A percentile compares a stretch with the other conserved stretches of the same genome.
Conservation (phyloP, 495 filamentous ascomycete genomes). For the Xylaria telfairii region DNA sequence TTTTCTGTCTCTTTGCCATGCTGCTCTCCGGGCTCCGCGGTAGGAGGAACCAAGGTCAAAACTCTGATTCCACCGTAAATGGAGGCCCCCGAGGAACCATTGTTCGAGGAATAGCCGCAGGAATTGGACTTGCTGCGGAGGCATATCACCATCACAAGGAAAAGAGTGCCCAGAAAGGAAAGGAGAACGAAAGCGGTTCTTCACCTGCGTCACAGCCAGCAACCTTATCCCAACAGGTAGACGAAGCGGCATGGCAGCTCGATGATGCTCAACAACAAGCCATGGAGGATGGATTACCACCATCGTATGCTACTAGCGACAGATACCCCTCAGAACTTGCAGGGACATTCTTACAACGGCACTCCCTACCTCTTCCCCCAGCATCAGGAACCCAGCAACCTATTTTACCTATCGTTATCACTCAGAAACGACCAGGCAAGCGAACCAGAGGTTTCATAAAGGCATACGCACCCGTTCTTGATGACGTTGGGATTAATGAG, state of each 20-base stretch:
- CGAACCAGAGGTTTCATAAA: constrained; percentile 53
- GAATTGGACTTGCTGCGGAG: constrained; percentile 56
- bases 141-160: constrained; percentile 30
- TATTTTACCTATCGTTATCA: constrained; percentile 54
- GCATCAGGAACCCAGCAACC: constrained; percentile 28
- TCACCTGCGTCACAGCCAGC: constrained; percentile 21
- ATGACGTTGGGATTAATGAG: constrained; percentile 57
- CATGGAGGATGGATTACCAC: constrained; percentile 2
- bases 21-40: not conserved
- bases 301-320: not conserved
- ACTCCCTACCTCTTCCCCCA: not conserved
- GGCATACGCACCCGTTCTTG: constrained; percentile 60
- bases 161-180: constrained; percentile 46
- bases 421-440: constrained; percentile 54
- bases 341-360: constrained; percentile 7
- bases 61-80: not conserved
- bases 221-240: constrained; percentile 39
- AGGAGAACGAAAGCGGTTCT: constrained; percentile 35
- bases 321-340: not conserved
- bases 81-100: not conserved
- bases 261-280: constrained; percentile 55
- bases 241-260: constrained; percentile 58
- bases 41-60: not conserved
- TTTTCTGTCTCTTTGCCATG: not conserved
- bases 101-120: constrained; percentile 39